These are phyloP conservation scores for Trametes elegans DNA, from an alignment of 768 basidiomycete genomes.

Conservation along the genomic window DNA sequence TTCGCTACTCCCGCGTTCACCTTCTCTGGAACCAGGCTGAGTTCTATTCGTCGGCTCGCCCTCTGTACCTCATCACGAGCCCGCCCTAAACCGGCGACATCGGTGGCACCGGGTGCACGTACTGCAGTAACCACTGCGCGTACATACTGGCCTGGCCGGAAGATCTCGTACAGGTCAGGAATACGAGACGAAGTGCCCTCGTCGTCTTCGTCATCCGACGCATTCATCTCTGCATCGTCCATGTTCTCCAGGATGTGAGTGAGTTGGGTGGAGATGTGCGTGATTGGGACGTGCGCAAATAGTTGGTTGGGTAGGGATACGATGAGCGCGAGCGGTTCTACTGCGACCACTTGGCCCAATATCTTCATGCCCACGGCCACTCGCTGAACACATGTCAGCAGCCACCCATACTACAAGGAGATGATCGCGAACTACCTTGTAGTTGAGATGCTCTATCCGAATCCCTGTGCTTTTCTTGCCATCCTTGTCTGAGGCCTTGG, in stretches of 20 bases:
- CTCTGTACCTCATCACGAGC: conserved; percentile 65
- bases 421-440: conserved; percentile 58
- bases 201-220: conserved; percentile 48
- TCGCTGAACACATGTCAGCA: conserved; percentile 46
- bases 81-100: conserved; percentile 54
- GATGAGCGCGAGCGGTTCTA: conserved; percentile 86
- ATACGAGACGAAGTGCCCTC: conserved; percentile 37
- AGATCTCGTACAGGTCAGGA: conserved; percentile 76
- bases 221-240: conserved; percentile 46
- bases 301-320: conserved; percentile 96
- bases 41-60: conserved; percentile 76
- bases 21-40: conserved; percentile 78
- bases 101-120: conserved; percentile 64
- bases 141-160: conserved; percentile 82
- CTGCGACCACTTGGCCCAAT: conserved; percentile 80
- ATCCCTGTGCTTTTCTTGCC: conserved; percentile 52
- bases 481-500: conserved; percentile 26
- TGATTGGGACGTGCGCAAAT: conserved; percentile 91
- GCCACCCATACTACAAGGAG: no score
- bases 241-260: conserved; percentile 68
- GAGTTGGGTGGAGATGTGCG: conserved; percentile 80
- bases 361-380: conserved; percentile 82
- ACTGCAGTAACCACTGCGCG: conserved; percentile 72
- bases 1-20: conserved; percentile 82
- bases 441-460: conserved; percentile 89